Percentiles rank a stretch among this genome's conserved stretches.
These are phyloP conservation scores for Fraxinus platypoda DNA, from an alignment of 305 asterid species.

Conservation along the genomic window DNA sequence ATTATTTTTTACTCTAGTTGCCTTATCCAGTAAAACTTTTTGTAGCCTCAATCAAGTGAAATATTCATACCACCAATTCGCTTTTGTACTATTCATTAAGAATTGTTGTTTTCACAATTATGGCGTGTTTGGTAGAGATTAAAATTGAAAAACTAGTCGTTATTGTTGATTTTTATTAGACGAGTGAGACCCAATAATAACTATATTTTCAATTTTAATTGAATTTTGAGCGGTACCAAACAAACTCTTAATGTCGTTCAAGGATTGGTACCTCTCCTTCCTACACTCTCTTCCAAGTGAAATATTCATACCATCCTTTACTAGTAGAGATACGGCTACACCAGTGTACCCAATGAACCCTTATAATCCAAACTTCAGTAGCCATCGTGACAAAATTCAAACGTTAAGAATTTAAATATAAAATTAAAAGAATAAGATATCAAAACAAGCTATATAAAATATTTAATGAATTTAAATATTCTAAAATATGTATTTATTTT, in stretches of 20 bases:
- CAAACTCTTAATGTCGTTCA: background rate
- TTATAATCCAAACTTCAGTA: background rate
- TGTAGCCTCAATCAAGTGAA: background rate
- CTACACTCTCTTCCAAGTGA: background rate
- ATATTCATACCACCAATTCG: background rate
- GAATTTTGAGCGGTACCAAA: too few relatives aligned
- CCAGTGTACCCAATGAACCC: background rate
- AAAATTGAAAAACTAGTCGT: too few relatives aligned
- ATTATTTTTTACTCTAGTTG: background rate
- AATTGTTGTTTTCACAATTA: background rate
- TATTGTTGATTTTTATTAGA: too few relatives aligned
- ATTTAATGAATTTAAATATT: background rate
- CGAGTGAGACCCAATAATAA: too few relatives aligned
- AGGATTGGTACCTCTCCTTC: background rate
- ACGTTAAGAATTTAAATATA: background rate
- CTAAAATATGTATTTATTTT: background rate
- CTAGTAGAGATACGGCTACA: background rate
- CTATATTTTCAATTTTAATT: too few relatives aligned
- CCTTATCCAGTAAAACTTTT: background rate
- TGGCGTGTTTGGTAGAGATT: too few relatives aligned
- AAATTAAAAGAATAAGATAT: background rate
- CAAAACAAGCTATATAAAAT: background rate
- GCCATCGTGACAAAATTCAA: background rate
- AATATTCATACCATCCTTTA: background rate
- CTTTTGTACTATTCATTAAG: background rate